Base-by-base conservation (phyloP, 345 rosid genomes). In the Noccaea bulbosa region DNA sequence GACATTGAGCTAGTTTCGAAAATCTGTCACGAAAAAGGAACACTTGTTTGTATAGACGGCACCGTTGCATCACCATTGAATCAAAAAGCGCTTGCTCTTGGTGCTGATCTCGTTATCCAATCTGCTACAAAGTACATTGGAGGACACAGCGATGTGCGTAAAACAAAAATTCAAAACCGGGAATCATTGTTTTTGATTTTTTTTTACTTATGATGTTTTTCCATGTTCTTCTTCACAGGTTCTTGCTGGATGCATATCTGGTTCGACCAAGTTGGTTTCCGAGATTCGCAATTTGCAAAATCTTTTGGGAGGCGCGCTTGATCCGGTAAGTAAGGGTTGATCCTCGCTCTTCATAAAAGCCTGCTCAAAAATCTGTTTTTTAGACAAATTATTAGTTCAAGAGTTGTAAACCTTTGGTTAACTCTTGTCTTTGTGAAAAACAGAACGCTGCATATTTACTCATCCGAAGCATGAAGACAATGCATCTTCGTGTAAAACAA, bases 401-500 rank as follows among this genome's bases (percentile, higher is more conserved):
- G 1, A 1, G 10, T 3, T 39, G 11, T 7, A 8, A 45, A 45
- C 11, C 37, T 40, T 27, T 52, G 56, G 7, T 32, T 15, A 16
- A 20, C n/a, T 17, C 16, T 43, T 43, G 53, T 45, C 48, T 43
- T 76, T 52, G 27, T 39, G 52, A 44, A 27, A 15, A 30, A 73
- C 82, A 90, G 97, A 87, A 85, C 81, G 97, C 98, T 32, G 89
- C 96, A 0, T 93, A 93, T 64, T 84, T 90, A 81, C 81, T 93
- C 52, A 90, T 87, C 64, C 91, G 95, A 69, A 88, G 98, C 85
- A 93, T 93, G 92, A 93, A 93, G 90, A 92, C 98, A 15, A 84
- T 93, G 84, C 85, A 93, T 82, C 98, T 93, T 83, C 97, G 96
- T 81, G 83, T 93, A 77, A 83, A 77, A 83, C 93, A 87, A 85